Evolutionary conservation across 2,329 filamentous ascomycete species (phyloP).

Genomic region (Sporothrix sp.): DNA sequence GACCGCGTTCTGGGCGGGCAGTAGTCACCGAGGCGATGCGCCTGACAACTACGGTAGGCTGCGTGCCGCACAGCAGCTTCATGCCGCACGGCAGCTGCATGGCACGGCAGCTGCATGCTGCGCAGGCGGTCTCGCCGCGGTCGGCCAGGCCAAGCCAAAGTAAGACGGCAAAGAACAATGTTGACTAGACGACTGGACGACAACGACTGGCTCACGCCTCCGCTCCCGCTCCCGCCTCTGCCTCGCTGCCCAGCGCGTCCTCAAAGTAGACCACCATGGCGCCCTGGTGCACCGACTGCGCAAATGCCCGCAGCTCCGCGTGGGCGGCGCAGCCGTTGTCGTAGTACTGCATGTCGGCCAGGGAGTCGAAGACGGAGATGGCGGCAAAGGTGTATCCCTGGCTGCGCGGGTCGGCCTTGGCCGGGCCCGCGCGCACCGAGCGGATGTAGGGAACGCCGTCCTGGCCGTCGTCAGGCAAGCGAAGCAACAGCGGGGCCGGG

Average conservation of each 20-base stretch:
- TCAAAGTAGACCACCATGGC: conserved; percentile 16
- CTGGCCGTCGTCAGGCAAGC: conserved; percentile 30
- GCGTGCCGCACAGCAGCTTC: no score
- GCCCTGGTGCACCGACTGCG: conserved; percentile 25
- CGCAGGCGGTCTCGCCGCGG: no score
- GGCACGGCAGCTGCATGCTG: no score
- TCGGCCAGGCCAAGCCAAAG: no score
- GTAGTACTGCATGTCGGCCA: conserved; percentile 63
- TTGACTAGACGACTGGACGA: no score
- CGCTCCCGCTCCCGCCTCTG: not conserved
- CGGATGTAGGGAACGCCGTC: conserved; percentile 63
- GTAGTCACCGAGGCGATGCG: no score
- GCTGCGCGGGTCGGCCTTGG: conserved; percentile 44
- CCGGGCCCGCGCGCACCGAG: conserved; percentile 39
- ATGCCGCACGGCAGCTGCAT: no score
- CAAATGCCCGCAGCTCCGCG: conserved; percentile 30
- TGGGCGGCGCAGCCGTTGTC: conserved; percentile 44
- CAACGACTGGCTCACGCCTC: no score
- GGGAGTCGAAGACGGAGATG: conserved; percentile 51
- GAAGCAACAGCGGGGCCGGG: not conserved
- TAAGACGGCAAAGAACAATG: no score
- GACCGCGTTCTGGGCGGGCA: no score
- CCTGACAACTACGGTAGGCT: no score
- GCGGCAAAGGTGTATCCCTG: conserved; percentile 58
- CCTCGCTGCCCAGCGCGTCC: not conserved